These are phyloP conservation scores for Fereydounia khargensis DNA, from an alignment of 1,284 basidiomycete genomes.

Conservation along the genomic window DNA sequence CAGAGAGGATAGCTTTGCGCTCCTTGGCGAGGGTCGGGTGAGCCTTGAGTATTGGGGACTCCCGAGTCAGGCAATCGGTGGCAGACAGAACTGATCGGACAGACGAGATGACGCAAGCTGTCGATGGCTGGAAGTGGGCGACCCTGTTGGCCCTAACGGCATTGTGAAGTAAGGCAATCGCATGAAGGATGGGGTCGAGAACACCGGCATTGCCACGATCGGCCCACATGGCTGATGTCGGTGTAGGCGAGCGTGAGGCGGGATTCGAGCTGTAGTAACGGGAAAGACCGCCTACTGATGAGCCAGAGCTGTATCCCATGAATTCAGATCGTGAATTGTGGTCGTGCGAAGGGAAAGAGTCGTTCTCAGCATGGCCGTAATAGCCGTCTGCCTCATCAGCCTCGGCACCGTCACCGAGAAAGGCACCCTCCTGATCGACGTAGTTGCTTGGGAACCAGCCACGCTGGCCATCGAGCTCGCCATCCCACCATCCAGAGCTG, in stretches of 20 bases:
- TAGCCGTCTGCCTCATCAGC: slow-evolving; percentile 14
- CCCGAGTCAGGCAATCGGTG: slow-evolving; percentile 80
- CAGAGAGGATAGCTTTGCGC: slow-evolving; percentile 77
- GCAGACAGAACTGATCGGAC: slow-evolving; percentile 84
- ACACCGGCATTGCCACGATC: slow-evolving; percentile 27
- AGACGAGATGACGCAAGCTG: slow-evolving; percentile 81
- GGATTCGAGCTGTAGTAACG: slow-evolving; percentile 10
- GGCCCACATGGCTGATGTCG: slow-evolving; percentile 12
- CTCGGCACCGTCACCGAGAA: too few species aligned
- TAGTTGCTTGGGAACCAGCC: slow-evolving; percentile 96
- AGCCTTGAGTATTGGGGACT: slow-evolving; percentile 70
- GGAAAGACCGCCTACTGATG: not conserved
- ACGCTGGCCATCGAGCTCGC: slow-evolving; percentile 66
- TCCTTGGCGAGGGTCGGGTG: slow-evolving; percentile 72
- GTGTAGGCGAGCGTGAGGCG: slow-evolving; percentile 31
- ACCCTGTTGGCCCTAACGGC: slow-evolving; percentile 74
- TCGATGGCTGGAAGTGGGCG: slow-evolving; percentile 69
- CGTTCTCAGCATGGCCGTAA: slow-evolving; percentile 6
- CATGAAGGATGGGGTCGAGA: slow-evolving; percentile 68
- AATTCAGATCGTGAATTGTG: too few species aligned
- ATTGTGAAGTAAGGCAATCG: slow-evolving; percentile 77
- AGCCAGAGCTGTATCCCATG: too few species aligned
- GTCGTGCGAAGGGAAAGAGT: slow-evolving; percentile 10
- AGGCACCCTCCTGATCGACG: slow-evolving; percentile 35
- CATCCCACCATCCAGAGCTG: slow-evolving; percentile 95